Percentiles rank a stretch among this genome's conserved stretches.
These are phyloP conservation scores for Salvia rosmarinus DNA, from an alignment of 257 asterid genomes.

Conservation along the genomic window DNA sequence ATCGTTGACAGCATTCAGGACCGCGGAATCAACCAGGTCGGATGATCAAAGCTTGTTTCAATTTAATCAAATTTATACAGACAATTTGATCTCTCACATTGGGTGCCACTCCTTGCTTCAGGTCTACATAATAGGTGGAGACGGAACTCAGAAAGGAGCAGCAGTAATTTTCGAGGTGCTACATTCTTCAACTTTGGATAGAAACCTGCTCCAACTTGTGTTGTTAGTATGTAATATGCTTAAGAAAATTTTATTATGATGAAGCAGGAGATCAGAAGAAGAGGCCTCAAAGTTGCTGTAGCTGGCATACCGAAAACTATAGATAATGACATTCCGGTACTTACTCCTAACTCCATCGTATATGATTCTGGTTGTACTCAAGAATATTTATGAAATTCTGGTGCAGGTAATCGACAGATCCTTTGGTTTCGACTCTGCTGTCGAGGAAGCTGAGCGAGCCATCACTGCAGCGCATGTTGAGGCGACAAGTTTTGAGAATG, in stretches of 20 bases:
- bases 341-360: neutral
- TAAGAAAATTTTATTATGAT: neutral
- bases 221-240: too few relatives aligned
- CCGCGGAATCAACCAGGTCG: conserved; percentile 88
- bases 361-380: too few relatives aligned
- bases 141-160: conserved; percentile 95
- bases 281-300: conserved; percentile 85
- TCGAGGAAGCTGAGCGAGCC: conserved; percentile 98
- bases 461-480: conserved; percentile 96
- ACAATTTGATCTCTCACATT: neutral
- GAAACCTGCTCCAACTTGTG: neutral
- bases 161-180: conserved; percentile 86
- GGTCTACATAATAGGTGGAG: conserved; percentile 96
- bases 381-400: neutral
- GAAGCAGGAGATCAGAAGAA: conserved; percentile 73
- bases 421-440: conserved; percentile 93
- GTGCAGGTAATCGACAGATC: conserved; percentile 85
- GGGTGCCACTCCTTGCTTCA: conserved; percentile 30
- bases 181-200: neutral
- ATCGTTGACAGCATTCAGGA: conserved; percentile 95
- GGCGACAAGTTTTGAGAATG: conserved; percentile 88
- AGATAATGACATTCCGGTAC: conserved; percentile 92
- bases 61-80: neutral
- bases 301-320: conserved; percentile 91
- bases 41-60: neutral